Evolutionary conservation across 768 basidiomycete species (phyloP).

Genomic region (Agrocybe pediades): DNA sequence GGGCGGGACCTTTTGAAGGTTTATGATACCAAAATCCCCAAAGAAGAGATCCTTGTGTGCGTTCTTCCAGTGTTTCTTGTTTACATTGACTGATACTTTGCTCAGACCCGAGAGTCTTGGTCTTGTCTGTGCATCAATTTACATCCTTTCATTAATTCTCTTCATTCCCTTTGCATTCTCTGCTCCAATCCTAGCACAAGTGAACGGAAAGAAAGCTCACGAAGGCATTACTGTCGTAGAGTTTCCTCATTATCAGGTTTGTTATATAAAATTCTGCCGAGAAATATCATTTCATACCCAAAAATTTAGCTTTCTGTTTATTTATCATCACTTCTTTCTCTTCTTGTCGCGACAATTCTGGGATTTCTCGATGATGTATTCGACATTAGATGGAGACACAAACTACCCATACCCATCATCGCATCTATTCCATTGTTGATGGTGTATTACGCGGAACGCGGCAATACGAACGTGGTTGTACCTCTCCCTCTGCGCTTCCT

Average conservation of each 20-base stretch:
- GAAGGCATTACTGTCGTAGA: constrained; percentile 69
- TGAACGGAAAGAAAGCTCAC: constrained; percentile 39
- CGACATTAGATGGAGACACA: constrained; percentile 98
- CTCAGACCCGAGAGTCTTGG: constrained; percentile 94
- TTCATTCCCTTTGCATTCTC: constrained; percentile 98
- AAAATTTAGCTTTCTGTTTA: constrained; percentile 80
- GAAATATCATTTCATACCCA: background rate
- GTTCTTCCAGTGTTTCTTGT: background rate
- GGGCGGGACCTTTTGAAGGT: constrained; percentile 89
- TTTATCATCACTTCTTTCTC: constrained; percentile 88
- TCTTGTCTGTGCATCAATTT: constrained; percentile 86
- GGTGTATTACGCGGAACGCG: constrained; percentile 94
- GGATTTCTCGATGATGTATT: constrained; percentile 98
- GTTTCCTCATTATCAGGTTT: constrained; percentile 79
- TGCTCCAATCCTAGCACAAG: constrained; percentile 55
- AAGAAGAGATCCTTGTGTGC: constrained; percentile 46
- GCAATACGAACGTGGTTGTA: constrained; percentile 91
- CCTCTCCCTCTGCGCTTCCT: constrained; percentile 78
- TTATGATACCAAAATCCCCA: constrained; percentile 65
- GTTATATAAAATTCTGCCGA: constrained; percentile 16
- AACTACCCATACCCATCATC: constrained; percentile 94
- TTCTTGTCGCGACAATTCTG: constrained; percentile 90
- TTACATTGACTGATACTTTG: constrained; percentile 6
- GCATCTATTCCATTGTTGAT: constrained; percentile 93
- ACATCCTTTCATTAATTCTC: constrained; percentile 82